Base-by-base conservation (phyloP, 257 asterid species). In the Nyctanthes arbortristis region DNA sequence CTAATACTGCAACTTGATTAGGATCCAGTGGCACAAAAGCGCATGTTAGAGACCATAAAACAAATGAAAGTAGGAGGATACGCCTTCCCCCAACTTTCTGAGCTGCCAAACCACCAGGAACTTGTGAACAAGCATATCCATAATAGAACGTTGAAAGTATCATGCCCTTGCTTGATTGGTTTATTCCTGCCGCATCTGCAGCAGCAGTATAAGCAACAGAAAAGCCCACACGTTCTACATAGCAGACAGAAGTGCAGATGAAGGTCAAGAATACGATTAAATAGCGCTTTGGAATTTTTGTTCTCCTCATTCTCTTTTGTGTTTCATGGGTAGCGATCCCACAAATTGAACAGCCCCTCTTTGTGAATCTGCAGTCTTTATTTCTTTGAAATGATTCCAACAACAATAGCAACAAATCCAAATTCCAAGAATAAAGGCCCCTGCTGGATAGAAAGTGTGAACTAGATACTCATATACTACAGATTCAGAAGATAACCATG, bases 41-140 rank as follows among this genome's bases (percentile, higher is more conserved):
- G 66, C 96, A 92, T 25, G 96, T 88, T 18, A 87, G 78, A 64
- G 98, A 92, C 96, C 98, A 92, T 36, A 92, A 66, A 16, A 88
- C 22, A 69, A 92, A 92, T 4, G 98, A 92, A 29, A 86, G 84
- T 7, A 92, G 84, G 73, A 92, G 98, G 56, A 92, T 88, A 34
- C 87, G 87, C 78, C 92, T 78, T 20, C 98, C 96, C 18, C 96
- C 96, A 7, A 92, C 73, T 71, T 75, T 89, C 59, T 92, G 98
- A 70, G 98, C 96, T 16, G 96, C 96, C 98, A 96, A 92, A 43
- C 98, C 96, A 29, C 98, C 96, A 1, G 96, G 98, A 36, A 92
- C 88, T 78, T 92, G 96, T 57, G 96, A 92, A 72, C 96, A 85
- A 8, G 98, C 96, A 43, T 92, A 92, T 27, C 98, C 98, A 63